A percentile compares a stretch with the other conserved stretches of the same genome.
phyloP scores from a whole-genome alignment of 495 filamentous ascomycete species.

The Lasiosphaeria ovina region DNA sequence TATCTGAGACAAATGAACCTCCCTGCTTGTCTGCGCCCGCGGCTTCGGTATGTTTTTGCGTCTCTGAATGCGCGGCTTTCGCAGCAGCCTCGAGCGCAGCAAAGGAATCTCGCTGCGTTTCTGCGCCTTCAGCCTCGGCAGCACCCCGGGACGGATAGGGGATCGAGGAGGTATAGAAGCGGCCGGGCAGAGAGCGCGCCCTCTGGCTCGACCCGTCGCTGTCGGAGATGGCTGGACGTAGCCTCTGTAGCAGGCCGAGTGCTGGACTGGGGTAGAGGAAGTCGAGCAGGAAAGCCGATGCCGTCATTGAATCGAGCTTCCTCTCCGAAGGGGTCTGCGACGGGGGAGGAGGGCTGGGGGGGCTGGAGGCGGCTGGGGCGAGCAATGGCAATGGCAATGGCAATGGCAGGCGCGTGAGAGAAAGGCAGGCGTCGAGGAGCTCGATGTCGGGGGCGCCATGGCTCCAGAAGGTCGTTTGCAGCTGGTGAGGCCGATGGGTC shows the following conservation, averaged over 20 bases:
- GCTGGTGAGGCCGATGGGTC: slow-evolving; percentile 42
- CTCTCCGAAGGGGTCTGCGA: slow-evolving; percentile 17
- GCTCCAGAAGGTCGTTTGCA: slow-evolving; percentile 67
- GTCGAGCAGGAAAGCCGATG: slow-evolving; percentile 53
- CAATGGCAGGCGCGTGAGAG: slow-evolving; percentile 30
- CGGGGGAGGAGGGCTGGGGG: slow-evolving; percentile 7
- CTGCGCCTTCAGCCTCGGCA: not conserved
- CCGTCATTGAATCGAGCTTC: slow-evolving; percentile 29
- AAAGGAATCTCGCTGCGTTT: too few species aligned
- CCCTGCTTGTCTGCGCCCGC: too few species aligned
- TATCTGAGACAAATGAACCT: too few species aligned
- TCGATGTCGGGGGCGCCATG: slow-evolving; percentile 61
- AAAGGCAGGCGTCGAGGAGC: slow-evolving; percentile 47
- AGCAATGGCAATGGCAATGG: not conserved
- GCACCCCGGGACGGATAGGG: not conserved
- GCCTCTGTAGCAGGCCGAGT: slow-evolving; percentile 45
- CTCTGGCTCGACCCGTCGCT: slow-evolving; percentile 13
- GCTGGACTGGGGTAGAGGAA: slow-evolving; percentile 62
- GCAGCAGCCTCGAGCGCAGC: too few species aligned
- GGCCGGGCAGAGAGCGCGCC: slow-evolving; percentile 7
- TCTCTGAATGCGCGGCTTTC: too few species aligned
- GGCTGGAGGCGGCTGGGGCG: slow-evolving; percentile 6
- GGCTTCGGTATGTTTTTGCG: too few species aligned
- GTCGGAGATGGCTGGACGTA: slow-evolving; percentile 18
- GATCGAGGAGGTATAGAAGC: slow-evolving; percentile 21